Percentiles rank a stretch among this genome's conserved stretches.
Conservation (phyloP, 257 asterid genomes). For the Vinca minor region DNA sequence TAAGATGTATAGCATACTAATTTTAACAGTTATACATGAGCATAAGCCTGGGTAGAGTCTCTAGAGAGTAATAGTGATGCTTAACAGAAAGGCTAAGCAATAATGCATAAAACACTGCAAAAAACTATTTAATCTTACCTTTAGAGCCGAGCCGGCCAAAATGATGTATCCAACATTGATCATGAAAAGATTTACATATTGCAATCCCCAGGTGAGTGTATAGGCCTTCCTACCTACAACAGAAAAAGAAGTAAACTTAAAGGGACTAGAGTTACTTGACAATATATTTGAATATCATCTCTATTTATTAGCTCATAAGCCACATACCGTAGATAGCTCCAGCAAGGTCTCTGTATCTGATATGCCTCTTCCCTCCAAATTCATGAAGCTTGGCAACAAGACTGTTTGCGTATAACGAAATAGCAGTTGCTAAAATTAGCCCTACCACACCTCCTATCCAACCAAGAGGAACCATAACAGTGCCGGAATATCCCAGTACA, state of each 20-base stretch:
- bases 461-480: conserved; percentile 90
- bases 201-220: conserved; percentile 72
- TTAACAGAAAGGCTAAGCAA: background rate
- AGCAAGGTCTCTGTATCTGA: conserved; percentile 96
- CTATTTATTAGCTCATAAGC: conserved; percentile 13
- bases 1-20: background rate
- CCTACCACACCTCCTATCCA: conserved; percentile 96
- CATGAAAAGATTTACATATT: conserved; percentile 87
- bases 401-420: conserved; percentile 71
- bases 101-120: background rate
- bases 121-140: conserved; percentile 38
- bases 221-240: conserved; percentile 63
- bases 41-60: no score
- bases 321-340: conserved; percentile 87
- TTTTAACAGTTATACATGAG: no score
- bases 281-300: background rate
- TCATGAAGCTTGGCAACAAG: conserved; percentile 94
- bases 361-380: conserved; percentile 83
- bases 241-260: conserved; percentile 9
- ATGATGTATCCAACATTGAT: conserved; percentile 77
- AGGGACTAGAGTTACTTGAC: conserved; percentile 11
- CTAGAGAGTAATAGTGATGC: no score
- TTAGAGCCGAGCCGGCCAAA: conserved; percentile 77
- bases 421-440: conserved; percentile 51
- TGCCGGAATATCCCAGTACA: conserved; percentile 89